Percentiles rank a stretch among this genome's conserved stretches.
These are phyloP conservation scores for Populus simonii DNA, from an alignment of 345 rosid genomes.

Conservation along the genomic window DNA sequence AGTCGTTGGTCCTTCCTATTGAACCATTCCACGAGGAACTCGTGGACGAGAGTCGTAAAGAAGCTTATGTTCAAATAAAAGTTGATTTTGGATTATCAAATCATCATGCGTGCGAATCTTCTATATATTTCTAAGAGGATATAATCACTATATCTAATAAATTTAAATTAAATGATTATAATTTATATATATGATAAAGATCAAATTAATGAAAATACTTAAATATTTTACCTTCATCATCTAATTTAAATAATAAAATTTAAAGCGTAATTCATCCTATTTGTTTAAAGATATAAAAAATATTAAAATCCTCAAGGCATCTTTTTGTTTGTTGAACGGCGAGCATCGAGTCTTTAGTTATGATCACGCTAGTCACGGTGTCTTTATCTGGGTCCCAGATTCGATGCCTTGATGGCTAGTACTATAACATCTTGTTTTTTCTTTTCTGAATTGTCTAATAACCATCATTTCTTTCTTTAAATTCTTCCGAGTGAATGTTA, in stretches of 20 bases:
- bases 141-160: too few relatives aligned
- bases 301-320: too few relatives aligned
- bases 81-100: background rate
- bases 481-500: background rate
- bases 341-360: background rate
- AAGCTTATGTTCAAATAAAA: background rate
- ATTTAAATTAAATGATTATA: too few relatives aligned
- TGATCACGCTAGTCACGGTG: background rate
- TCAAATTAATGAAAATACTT: too few relatives aligned
- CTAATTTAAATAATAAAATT: too few relatives aligned
- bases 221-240: too few relatives aligned
- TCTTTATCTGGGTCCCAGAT: slow-evolving; percentile 7
- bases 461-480: background rate
- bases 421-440: background rate
- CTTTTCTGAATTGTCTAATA: background rate
- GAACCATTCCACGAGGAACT: slow-evolving; percentile 4
- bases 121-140: too few relatives aligned
- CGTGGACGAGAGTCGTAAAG: background rate
- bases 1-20: background rate
- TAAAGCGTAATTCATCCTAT: too few relatives aligned
- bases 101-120: background rate
- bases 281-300: too few relatives aligned
- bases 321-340: background rate
- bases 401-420: background rate
- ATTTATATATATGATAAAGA: too few relatives aligned